phyloP scores from a whole-genome alignment of 345 rosid species.

The Bruguiera gymnorhiza region DNA sequence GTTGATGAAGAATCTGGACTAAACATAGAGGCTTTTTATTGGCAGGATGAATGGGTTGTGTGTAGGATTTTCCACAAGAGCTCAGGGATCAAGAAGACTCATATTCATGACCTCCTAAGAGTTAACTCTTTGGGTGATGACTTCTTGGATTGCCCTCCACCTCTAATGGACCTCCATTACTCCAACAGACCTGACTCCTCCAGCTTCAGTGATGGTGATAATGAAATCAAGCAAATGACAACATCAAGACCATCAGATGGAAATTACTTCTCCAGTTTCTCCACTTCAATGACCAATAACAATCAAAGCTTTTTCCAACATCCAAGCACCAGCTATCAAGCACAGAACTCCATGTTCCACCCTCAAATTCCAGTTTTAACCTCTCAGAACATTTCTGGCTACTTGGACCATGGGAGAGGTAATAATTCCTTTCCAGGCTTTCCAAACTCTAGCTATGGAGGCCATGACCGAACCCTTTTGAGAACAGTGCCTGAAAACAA shows the following conservation, averaged over 20 bases:
- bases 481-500: conserved; percentile 17
- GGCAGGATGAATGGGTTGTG: conserved; percentile 96
- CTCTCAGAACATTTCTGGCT: conserved; percentile 10
- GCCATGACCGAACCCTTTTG: conserved; percentile 20
- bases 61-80: conserved; percentile 91
- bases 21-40: background rate
- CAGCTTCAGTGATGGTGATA: conserved; percentile 19
- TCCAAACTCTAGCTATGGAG: conserved; percentile 8
- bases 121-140: conserved; percentile 44
- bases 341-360: conserved; percentile 22
- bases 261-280: conserved; percentile 5
- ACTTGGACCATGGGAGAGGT: conserved; percentile 29
- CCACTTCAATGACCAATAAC: conserved; percentile 1
- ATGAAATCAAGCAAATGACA: conserved; percentile 31
- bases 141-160: conserved; percentile 46
- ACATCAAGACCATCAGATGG: conserved; percentile 20
- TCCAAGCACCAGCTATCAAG: conserved; percentile 12
- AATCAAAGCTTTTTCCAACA: conserved; percentile 15
- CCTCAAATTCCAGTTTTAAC: conserved; percentile 22
- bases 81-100: conserved; percentile 45
- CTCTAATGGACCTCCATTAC: conserved; percentile 40
- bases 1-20: conserved; percentile 27
- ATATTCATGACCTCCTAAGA: conserved; percentile 36
- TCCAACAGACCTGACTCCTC: conserved; percentile 21
- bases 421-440: conserved; percentile 4